Evolutionary conservation across 2,329 filamentous ascomycete genomes (phyloP), one percentile per base, ranked within the genome.

Genomic region (Cadophora malorum): DNA sequence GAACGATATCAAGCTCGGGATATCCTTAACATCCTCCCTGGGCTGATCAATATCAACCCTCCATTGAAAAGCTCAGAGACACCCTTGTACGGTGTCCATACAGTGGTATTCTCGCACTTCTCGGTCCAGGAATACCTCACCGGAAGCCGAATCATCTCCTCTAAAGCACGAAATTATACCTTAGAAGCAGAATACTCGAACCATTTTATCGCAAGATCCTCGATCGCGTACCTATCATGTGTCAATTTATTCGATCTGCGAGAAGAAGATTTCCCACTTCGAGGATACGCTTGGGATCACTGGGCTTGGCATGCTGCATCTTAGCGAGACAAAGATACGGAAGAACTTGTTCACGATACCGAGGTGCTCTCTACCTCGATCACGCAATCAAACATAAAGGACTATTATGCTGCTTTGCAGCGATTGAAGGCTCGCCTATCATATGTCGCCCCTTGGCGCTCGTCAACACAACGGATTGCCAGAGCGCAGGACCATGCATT

Each of bases 181-280:
- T 9, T 52, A 14, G 49, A 52, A 25, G 49, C 49, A 52, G 21
- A 52, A 25, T 52, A 52, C 49, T 52, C 49, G 49, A 52, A 52
- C 21, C 49, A 52, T 28, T 52, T 25, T 5, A 52, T 52, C 49
- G 49, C 49, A 52, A 14, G 49, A 9, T 52, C 49, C 3, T 52
- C 21, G 12, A 28, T 52, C 8, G 49, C 49, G 1, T 52, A 52
- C 12, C 49, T 52, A 3, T 25, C 49, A 28, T 52, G 49, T 14
- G 21, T n/a, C 21, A 52, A 52, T 21, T 12, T 14, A 52, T 52
- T 52, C 49, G 9, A 12, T 1, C 49, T 52, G 1, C 21, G 49
- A 14, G 21, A 25, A 3, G 49, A 52, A 14, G 49, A 52, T 12
- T 52, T 52, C 21, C 49, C 49, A 21, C 49, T 52, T 28, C 49